A percentile compares a stretch with the other conserved stretches of the same genome.
Conservation (phyloP, 768 basidiomycete species). For the Ramaria sp. region DNA sequence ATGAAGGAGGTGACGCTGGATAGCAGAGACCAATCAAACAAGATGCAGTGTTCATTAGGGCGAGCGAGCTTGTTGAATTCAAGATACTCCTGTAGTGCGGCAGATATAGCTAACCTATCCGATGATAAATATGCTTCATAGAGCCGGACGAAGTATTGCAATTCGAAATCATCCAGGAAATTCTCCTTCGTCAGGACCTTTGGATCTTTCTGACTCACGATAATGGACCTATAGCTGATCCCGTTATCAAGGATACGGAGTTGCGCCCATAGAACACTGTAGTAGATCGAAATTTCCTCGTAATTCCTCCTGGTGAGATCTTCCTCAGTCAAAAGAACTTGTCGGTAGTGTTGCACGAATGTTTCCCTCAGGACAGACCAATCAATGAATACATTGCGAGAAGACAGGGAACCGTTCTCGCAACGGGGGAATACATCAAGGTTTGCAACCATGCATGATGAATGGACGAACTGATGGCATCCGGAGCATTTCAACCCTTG, state of each 20-base stretch:
- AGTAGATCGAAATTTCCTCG: constrained; percentile 61
- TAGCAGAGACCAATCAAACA: constrained; percentile 62
- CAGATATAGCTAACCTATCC: constrained; percentile 32
- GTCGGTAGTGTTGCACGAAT: constrained; percentile 41
- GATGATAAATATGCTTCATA: constrained; percentile 43
- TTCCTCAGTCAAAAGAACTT: constrained; percentile 31
- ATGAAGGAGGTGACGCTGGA: constrained; percentile 50
- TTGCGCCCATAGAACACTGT: constrained; percentile 55
- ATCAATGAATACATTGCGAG: constrained; percentile 40
- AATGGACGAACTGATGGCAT: constrained; percentile 55
- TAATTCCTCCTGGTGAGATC: constrained; percentile 39
- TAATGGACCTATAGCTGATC: constrained; percentile 51
- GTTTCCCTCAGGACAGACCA: constrained; percentile 44
- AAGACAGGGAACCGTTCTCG: constrained; percentile 25
- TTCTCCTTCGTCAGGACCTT: constrained; percentile 21
- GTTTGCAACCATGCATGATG: constrained; percentile 30
- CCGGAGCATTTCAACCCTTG: constrained; percentile 56
- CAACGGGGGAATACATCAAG: constrained; percentile 28
- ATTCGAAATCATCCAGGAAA: constrained; percentile 42
- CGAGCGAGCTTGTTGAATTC: constrained; percentile 35
- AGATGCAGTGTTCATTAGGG: constrained; percentile 31
- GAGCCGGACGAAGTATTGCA: constrained; percentile 40
- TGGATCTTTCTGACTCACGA: constrained; percentile 29
- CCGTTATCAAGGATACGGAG: constrained; percentile 59
- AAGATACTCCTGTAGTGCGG: constrained; percentile 40